Percentiles rank a stretch among this genome's conserved stretches.
These are phyloP conservation scores for Nannochloropsis salina DNA, from an alignment of 108 stramenopile genomes.

Conservation along the genomic window DNA sequence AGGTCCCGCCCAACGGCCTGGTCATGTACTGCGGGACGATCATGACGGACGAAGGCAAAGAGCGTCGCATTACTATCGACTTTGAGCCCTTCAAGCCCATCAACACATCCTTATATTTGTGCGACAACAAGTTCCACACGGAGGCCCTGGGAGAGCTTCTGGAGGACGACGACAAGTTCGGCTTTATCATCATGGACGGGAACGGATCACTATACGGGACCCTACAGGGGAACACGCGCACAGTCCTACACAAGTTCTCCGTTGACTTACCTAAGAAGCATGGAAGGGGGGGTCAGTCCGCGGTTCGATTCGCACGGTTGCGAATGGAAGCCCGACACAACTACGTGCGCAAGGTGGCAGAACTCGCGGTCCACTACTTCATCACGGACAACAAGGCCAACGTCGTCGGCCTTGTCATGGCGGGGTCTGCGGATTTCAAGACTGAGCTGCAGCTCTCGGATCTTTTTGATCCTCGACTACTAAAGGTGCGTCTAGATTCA, in stretches of 20 bases:
- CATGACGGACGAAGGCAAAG: constrained; percentile 97
- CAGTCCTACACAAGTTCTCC: constrained; percentile 91
- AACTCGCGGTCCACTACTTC: constrained; percentile 90
- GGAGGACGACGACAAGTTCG: constrained; percentile 94
- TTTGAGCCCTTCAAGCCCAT: constrained; percentile 98
- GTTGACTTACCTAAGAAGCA: constrained; percentile 99
- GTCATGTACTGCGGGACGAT: constrained; percentile 98
- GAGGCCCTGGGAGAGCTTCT: constrained; percentile 95
- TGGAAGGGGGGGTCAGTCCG: constrained; percentile 94
- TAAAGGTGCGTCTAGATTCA: constrained; percentile 10
- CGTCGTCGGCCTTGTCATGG: constrained; percentile 89
- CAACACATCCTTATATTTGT: constrained; percentile 97
- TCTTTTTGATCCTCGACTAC: constrained; percentile 87
- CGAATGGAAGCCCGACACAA: constrained; percentile 98
- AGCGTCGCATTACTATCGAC: constrained; percentile 92
- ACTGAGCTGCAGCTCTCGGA: constrained; percentile 77
- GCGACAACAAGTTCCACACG: constrained; percentile 98
- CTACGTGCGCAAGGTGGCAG: constrained; percentile 95
- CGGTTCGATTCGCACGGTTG: constrained; percentile 95
- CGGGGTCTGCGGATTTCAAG: constrained; percentile 98
- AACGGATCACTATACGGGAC: constrained; percentile 89
- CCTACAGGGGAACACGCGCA: constrained; percentile 76
- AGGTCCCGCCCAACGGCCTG: constrained; percentile 87
- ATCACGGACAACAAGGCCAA: constrained; percentile 92
- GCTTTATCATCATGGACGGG: constrained; percentile 99